These are phyloP conservation scores for Taxillus chinensis DNA, from an alignment of 164 flowering plant species.

Conservation along the genomic window DNA sequence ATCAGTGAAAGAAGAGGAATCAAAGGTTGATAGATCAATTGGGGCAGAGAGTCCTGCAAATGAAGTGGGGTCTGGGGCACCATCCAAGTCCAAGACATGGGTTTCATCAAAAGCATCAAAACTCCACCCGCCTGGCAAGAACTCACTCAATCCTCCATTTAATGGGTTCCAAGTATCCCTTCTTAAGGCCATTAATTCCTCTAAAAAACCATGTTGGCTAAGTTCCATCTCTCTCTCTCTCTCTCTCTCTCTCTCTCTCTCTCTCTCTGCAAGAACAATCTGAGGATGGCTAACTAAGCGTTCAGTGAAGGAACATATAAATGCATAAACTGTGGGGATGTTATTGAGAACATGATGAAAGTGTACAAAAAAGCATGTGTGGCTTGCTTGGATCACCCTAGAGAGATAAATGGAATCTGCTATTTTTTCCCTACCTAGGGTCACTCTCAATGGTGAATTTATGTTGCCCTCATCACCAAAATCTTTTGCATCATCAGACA, in stretches of 20 bases:
- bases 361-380: too few relatives aligned
- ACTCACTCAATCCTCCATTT: conserved; percentile 22
- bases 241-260: conserved; percentile 13
- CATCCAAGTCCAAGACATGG: conserved; percentile 10
- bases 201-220: conserved; percentile 39
- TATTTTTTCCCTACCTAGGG: conserved; percentile 2
- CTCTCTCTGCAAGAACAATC: neutral
- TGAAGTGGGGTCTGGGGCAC: conserved; percentile 26
- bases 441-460: conserved; percentile 19
- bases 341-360: neutral
- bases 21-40: conserved; percentile 15
- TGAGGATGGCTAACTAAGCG: too few relatives aligned
- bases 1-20: conserved; percentile 19
- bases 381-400: neutral
- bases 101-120: conserved; percentile 35
- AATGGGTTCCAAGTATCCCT: conserved; percentile 33
- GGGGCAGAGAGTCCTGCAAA: conserved; percentile 17
- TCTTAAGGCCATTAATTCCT: conserved; percentile 45
- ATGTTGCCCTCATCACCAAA: conserved; percentile 29
- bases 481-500: conserved; percentile 20
- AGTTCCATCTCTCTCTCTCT: conserved; percentile 41
- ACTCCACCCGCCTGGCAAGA: conserved; percentile 29
- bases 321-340: neutral
- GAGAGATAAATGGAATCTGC: conserved; percentile 26
- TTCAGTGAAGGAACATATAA: conserved; percentile 5